Evolutionary conservation across 345 rosid genomes (phyloP).

Genomic region (Bruguiera gymnorhiza): DNA sequence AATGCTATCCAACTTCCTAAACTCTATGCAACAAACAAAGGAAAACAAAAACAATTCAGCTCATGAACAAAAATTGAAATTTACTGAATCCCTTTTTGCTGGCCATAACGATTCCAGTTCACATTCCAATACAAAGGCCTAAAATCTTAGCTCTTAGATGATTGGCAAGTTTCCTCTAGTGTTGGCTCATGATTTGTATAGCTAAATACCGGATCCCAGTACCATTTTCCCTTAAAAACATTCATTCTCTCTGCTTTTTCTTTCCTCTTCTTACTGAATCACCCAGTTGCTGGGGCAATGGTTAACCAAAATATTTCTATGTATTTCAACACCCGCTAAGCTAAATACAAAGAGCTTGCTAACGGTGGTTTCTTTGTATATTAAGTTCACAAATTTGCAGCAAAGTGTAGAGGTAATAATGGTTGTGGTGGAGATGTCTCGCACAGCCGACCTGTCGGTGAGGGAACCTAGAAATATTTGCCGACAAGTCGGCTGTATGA

Average conservation of each 20-base stretch:
- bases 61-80: slow-evolving; percentile 44
- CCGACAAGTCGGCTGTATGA: no score
- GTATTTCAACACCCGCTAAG: no score
- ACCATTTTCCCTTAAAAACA: slow-evolving; percentile 44
- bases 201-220: not conserved
- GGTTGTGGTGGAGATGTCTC: no score
- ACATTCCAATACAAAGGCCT: slow-evolving; percentile 29
- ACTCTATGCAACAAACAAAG: slow-evolving; percentile 21
- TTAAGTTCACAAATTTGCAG: no score
- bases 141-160: slow-evolving; percentile 22
- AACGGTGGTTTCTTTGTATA: no score
- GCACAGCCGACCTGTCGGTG: no score
- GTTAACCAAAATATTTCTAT: not conserved
- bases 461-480: no score
- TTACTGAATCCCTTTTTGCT: slow-evolving; percentile 55
- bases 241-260: slow-evolving; percentile 15
- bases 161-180: slow-evolving; percentile 46
- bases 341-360: no score
- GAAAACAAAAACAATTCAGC: slow-evolving; percentile 31
- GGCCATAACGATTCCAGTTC: slow-evolving; percentile 53
- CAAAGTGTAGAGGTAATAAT: no score
- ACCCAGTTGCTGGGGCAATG: slow-evolving; percentile 50
- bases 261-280: slow-evolving; percentile 45
- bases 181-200: slow-evolving; percentile 32
- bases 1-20: slow-evolving; percentile 17